A percentile compares a stretch with the other conserved stretches of the same genome.
Evolutionary conservation across 805 yeast genomes (phyloP).

Genomic region (Monosporozyma servazzii): DNA sequence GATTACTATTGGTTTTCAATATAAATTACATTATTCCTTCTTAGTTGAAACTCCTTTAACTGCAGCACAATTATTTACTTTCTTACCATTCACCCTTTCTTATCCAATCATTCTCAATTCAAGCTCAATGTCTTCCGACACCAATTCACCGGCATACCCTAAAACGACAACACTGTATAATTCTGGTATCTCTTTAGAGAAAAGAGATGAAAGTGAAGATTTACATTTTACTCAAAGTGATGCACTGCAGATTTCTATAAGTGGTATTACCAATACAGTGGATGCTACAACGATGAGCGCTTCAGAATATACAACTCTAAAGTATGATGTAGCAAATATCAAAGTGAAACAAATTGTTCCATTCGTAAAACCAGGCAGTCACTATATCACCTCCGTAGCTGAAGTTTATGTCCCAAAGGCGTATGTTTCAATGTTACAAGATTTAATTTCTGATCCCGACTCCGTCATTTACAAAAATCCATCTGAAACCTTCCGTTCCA

Average conservation of each 20-base stretch:
- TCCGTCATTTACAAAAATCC: conserved; percentile 57
- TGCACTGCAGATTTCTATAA: not conserved
- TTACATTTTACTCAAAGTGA: not conserved
- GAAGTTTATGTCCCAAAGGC: conserved; percentile 68
- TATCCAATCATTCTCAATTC: conserved; percentile 34
- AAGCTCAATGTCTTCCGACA: not conserved
- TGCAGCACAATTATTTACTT: conserved; percentile 59
- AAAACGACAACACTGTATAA: not conserved
- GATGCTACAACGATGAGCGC: not conserved
- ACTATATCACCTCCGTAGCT: conserved; percentile 80
- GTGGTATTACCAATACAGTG: not conserved
- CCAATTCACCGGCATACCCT: not conserved
- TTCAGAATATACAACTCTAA: not conserved
- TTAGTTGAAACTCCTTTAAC: conserved; percentile 79
- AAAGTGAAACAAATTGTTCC: conserved; percentile 8
- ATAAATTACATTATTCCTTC: conserved; percentile 75
- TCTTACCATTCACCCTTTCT: conserved; percentile 64
- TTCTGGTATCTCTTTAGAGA: not conserved
- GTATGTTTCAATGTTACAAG: conserved; percentile 41
- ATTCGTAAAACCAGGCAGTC: conserved; percentile 25
- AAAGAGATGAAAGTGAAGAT: not conserved
- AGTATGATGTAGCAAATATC: not conserved
- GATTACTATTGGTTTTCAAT: conserved; percentile 43
- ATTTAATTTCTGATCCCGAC: conserved; percentile 38
- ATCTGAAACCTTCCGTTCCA: conserved; percentile 42